phyloP scores from a whole-genome alignment of 1,139 yeast genomes.

The Arxiozyma slooffiae region DNA sequence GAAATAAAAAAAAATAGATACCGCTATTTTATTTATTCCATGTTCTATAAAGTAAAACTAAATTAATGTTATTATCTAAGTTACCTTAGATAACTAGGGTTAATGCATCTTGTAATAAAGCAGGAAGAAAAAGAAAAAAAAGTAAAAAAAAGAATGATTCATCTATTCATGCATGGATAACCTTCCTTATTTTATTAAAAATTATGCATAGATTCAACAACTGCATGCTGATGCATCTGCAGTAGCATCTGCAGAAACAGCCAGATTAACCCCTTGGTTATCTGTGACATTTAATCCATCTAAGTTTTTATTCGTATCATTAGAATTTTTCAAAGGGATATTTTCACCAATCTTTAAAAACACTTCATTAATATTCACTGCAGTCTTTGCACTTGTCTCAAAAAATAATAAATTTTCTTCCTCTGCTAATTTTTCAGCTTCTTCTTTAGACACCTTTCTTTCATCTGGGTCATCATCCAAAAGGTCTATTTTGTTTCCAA shows the following conservation, averaged over 20 bases:
- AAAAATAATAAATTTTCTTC: constrained; percentile 85
- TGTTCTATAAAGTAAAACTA: neutral
- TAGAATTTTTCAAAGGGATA: constrained; percentile 18
- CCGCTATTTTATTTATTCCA: neutral
- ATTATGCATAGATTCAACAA: constrained; percentile 8
- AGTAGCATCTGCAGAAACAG: constrained; percentile 12
- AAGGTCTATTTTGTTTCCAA: constrained; percentile 85
- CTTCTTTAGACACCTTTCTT: constrained; percentile 79
- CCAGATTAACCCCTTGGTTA: constrained; percentile 22
- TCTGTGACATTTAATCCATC: constrained; percentile 17
- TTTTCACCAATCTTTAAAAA: constrained; percentile 83
- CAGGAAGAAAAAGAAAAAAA: neutral
- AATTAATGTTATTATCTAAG: neutral
- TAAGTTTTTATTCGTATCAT: constrained; percentile 7
- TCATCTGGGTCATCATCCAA: constrained; percentile 37
- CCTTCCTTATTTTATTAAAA: neutral
- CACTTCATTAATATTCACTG: constrained; percentile 85
- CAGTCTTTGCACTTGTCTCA: constrained; percentile 92
- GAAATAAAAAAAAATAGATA: neutral
- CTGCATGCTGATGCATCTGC: constrained; percentile 17
- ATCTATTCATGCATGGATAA: neutral
- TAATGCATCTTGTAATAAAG: neutral
- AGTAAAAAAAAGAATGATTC: neutral
- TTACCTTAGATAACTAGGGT: neutral
- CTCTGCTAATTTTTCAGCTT: constrained; percentile 69